Conservation (phyloP, 164 flowering plant species). For the Vitis cinerea region DNA sequence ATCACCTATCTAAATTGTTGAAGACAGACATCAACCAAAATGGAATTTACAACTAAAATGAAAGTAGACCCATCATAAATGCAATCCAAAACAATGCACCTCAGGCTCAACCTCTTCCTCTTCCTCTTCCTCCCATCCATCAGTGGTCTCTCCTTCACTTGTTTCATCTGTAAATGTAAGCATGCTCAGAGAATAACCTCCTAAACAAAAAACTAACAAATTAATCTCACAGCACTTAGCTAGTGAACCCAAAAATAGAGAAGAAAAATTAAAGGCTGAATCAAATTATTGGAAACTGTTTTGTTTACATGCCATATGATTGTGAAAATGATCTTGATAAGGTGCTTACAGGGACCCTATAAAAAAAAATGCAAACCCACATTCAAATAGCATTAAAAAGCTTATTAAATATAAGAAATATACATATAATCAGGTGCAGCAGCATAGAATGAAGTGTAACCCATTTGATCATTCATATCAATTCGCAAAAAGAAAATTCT, state of each 20-base stretch:
- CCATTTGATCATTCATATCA: too few relatives aligned
- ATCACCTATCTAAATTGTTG: conserved; percentile 72
- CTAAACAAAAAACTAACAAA: too few relatives aligned
- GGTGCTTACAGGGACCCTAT: too few relatives aligned
- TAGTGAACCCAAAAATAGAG: too few relatives aligned
- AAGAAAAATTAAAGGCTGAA: too few relatives aligned
- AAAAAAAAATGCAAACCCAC: background rate
- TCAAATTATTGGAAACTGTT: too few relatives aligned
- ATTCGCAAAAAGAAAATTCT: too few relatives aligned
- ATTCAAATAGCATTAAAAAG: background rate
- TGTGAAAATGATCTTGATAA: too few relatives aligned
- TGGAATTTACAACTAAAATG: background rate
- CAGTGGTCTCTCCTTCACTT: conserved; percentile 37
- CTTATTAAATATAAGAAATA: background rate
- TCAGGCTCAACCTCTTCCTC: conserved; percentile 62
- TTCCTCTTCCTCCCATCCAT: conserved; percentile 82
- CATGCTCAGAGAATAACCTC: background rate
- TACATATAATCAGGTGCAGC: background rate
- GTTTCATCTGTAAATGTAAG: conserved; percentile 33
- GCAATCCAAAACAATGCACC: conserved; percentile 30
- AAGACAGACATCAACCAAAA: conserved; percentile 5
- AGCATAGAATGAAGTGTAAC: too few relatives aligned
- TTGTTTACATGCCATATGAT: too few relatives aligned
- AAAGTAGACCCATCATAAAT: background rate
- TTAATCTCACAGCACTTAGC: too few relatives aligned